Conservation (phyloP, 1,284 basidiomycete genomes). For the Cryptococcus amylolentus region DNA sequence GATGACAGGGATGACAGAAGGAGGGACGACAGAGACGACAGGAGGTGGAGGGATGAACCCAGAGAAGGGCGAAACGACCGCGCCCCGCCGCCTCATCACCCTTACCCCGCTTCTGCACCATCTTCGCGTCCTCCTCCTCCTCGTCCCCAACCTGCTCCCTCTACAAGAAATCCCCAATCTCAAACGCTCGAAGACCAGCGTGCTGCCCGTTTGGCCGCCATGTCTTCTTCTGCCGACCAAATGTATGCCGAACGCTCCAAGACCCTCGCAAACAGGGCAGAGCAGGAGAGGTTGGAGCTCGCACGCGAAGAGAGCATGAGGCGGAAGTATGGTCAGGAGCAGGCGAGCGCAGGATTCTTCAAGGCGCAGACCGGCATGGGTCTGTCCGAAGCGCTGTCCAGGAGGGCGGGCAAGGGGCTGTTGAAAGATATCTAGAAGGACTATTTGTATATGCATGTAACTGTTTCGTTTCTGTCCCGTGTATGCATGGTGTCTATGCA, state of each 20-base stretch:
- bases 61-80: conserved; percentile 24
- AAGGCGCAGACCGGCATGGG: conserved; percentile 43
- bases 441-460: not conserved
- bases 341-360: conserved; percentile 44
- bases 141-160: conserved; percentile 17
- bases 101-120: conserved; percentile 15
- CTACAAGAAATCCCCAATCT: not conserved
- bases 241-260: conserved; percentile 49
- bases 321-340: conserved; percentile 39
- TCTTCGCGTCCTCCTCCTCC: conserved; percentile 13
- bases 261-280: conserved; percentile 33
- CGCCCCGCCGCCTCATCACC: conserved; percentile 25
- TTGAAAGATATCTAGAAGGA: conserved; percentile 36
- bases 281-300: conserved; percentile 31
- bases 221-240: conserved; percentile 67
- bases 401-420: conserved; percentile 46
- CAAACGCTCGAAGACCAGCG: conserved; percentile 58
- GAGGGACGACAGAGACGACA: conserved; percentile 6
- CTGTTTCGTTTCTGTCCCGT: not conserved
- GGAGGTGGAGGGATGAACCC: conserved; percentile 11
- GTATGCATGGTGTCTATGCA: not conserved
- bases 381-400: conserved; percentile 40
- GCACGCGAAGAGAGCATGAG: conserved; percentile 38
- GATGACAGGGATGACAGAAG: not conserved
- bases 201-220: conserved; percentile 77